Conservation (phyloP, 805 yeast genomes). For the Jamesozyma piceae region DNA sequence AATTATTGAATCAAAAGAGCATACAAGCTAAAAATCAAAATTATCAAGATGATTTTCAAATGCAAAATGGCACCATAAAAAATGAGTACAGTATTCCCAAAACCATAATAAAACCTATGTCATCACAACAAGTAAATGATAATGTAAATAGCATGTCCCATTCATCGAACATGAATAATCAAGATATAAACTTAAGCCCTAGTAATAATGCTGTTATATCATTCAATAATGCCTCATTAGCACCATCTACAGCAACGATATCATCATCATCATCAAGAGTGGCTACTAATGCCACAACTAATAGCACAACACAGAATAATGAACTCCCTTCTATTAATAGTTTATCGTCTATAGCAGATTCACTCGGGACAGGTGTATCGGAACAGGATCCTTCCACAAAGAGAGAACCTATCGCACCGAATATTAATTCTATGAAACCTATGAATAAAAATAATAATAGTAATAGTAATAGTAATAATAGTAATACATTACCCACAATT, state of each 20-base stretch:
- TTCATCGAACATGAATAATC: background rate
- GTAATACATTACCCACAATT: constrained; percentile 3
- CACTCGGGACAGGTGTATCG: background rate
- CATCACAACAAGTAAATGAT: background rate
- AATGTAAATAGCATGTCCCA: constrained; percentile 1
- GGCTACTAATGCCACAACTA: constrained; percentile 1
- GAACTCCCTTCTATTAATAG: background rate
- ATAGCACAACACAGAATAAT: background rate
- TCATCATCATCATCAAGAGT: constrained; percentile 8
- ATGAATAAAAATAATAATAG: background rate
- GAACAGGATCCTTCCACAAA: background rate
- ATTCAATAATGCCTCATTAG: constrained; percentile 8
- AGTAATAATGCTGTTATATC: constrained; percentile 14
- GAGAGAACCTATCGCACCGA: background rate
- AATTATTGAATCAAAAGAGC: background rate
- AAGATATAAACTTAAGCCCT: constrained; percentile 2
- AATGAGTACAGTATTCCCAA: background rate
- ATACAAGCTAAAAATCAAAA: background rate
- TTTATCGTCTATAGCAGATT: background rate
- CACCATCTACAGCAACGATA: constrained; percentile 7
- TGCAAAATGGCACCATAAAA: background rate
- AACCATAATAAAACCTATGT: background rate
- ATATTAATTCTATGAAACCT: background rate
- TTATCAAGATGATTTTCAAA: background rate
- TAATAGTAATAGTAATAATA: background rate